A percentile compares a stretch with the other conserved stretches of the same genome.
These are phyloP conservation scores for Ustulina deusta DNA, from an alignment of 2,329 filamentous ascomycete genomes.

Conservation along the genomic window DNA sequence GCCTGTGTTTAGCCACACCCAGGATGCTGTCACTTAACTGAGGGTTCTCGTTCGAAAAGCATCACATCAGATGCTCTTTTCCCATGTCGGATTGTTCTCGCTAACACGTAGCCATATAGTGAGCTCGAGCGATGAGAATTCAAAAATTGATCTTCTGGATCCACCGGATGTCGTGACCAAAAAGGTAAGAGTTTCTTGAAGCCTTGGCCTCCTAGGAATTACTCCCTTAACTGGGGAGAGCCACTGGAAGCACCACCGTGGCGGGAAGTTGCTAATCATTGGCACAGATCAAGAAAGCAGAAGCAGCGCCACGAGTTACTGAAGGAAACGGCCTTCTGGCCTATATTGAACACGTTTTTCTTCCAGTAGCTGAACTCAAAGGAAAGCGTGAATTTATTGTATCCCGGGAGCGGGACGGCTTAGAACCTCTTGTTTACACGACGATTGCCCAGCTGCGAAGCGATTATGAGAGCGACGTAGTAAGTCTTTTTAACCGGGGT, in stretches of 20 bases:
- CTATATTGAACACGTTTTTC: slow-evolving; percentile 87
- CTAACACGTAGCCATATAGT: slow-evolving; percentile 53
- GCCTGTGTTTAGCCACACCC: neutral
- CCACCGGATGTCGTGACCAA: slow-evolving; percentile 77
- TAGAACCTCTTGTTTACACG: slow-evolving; percentile 83
- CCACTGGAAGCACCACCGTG: no score
- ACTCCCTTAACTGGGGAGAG: neutral
- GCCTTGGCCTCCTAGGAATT: no score
- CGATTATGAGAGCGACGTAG: slow-evolving; percentile 83
- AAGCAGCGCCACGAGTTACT: slow-evolving; percentile 78
- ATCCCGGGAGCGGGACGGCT: slow-evolving; percentile 70
- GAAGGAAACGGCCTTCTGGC: slow-evolving; percentile 89
- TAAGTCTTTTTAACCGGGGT: slow-evolving; percentile 56
- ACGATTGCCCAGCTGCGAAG: slow-evolving; percentile 78
- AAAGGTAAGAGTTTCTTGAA: slow-evolving; percentile 62
- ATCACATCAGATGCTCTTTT: neutral
- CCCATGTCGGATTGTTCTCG: neutral
- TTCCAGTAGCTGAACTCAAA: slow-evolving; percentile 78
- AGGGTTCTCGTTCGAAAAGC: neutral
- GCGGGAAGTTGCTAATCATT: slow-evolving; percentile 1
- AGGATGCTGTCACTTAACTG: neutral
- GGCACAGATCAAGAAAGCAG: slow-evolving; percentile 77
- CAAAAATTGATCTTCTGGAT: slow-evolving; percentile 94
- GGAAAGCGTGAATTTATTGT: slow-evolving; percentile 75
- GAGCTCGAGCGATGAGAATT: slow-evolving; percentile 71